Evolutionary conservation across 1,284 basidiomycete genomes (phyloP), one percentile per base, ranked within the genome.

Genomic region (Apiotrichum sp.): DNA sequence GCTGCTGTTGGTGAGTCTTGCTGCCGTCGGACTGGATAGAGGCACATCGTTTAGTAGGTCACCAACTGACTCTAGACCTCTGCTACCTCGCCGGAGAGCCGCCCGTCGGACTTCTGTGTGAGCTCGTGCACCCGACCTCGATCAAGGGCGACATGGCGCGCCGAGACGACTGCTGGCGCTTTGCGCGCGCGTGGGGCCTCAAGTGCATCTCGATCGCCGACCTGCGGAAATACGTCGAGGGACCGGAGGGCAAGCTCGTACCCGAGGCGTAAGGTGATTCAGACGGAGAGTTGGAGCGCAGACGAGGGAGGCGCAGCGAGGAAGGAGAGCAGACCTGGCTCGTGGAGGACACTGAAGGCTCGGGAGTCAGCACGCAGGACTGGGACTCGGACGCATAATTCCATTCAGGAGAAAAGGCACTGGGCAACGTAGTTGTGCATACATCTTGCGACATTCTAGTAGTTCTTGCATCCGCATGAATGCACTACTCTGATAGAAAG

Each of bases 131-230:
- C 67, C 92, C 97, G 50, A 84, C 93, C 67, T 79, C 81, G 58
- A 82, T 83, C n/a, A 75, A 82, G 64, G 96, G 96, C 2, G 84
- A 81, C n/a, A 99, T 99, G 90, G 92, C 93, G 41, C 81, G 93
- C n/a, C 80, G 93, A 36, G 93, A 98, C 70, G 92, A 93, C 66
- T 96, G 92, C 70, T 82, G 92, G 65, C 81, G 82, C 52, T 98
- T 99, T 70, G 95, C 96, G n/a, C 85, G 89, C 72, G 78, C 82
- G 40, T 95, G 89, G 87, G 87, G 89, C 5, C 73, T 98, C 60
- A 92, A 89, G 74, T 89, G 96, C 83, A 90, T 97, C 65, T 93
- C 88, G 60, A 88, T 99, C 22, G 92, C 93, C 60, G 77, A 79
- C 68, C 66, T 84, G 58, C 78, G 74, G 52, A 69, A 73, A 57